Evolutionary conservation across 768 basidiomycete genomes (phyloP).

Genomic region (Boletus patriciae): DNA sequence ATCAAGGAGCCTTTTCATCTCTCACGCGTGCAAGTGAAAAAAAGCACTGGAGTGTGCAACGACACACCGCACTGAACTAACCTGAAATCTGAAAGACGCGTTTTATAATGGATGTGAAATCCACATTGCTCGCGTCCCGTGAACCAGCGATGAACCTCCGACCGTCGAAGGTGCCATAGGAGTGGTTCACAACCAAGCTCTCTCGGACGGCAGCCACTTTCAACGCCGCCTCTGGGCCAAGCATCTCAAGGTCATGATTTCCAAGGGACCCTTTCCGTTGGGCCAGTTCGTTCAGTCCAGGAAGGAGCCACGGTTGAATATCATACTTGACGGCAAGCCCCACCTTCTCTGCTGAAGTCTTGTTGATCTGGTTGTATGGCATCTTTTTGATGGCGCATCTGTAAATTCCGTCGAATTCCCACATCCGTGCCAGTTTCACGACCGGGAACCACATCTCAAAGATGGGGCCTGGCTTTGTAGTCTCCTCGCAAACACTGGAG

Average conservation of each 20-base stretch:
- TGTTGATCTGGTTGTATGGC: conserved; percentile 10
- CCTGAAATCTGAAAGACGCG: conserved; percentile 8
- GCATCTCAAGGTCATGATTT: conserved; percentile 10
- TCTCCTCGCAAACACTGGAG: not conserved
- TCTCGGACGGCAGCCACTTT: conserved; percentile 26
- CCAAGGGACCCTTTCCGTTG: conserved; percentile 19
- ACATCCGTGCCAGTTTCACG: conserved; percentile 41
- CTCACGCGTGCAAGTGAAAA: not conserved
- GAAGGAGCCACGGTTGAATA: conserved; percentile 36
- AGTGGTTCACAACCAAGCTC: conserved; percentile 14
- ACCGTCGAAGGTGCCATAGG: accelerated
- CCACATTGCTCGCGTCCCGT: conserved; percentile 2
- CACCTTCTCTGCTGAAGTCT: conserved; percentile 28
- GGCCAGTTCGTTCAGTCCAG: conserved; percentile 26
- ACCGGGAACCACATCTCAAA: conserved; percentile 39
- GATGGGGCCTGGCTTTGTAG: not conserved
- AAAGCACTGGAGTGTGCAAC: not conserved
- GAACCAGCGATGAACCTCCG: not conserved
- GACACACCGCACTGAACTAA: not conserved
- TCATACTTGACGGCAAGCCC: conserved; percentile 31
- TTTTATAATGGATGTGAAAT: conserved; percentile 18
- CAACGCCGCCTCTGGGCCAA: conserved; percentile 17
- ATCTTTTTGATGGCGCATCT: conserved; percentile 32
- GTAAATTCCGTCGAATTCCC: conserved; percentile 36
- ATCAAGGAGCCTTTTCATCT: not conserved